Conservation (phyloP, 805 yeast genomes). For the Starmerella floricola region DNA sequence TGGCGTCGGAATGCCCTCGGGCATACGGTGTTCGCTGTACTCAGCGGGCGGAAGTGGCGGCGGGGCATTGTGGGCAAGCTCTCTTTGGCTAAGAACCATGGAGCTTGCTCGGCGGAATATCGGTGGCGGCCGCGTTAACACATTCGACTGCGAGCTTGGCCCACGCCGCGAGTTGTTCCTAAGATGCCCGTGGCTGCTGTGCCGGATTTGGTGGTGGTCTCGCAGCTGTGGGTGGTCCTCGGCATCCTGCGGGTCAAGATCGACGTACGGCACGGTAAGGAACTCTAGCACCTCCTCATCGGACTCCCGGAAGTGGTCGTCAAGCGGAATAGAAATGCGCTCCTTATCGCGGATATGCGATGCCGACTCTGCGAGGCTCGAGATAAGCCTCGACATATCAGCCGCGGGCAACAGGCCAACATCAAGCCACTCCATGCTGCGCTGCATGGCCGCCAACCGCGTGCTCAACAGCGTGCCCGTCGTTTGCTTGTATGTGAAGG, state of each 20-base stretch:
- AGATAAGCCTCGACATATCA: neutral
- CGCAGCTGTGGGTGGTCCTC: neutral
- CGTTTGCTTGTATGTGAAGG: conserved; percentile 20
- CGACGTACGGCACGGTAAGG: conserved; percentile 11
- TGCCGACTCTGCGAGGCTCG: neutral
- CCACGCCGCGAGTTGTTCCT: no score
- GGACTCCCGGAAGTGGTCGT: neutral
- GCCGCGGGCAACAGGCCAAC: neutral
- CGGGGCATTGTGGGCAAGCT: neutral
- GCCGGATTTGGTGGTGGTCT: no score
- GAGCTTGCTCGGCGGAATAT: conserved; percentile 14
- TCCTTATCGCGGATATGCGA: neutral
- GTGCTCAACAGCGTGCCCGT: conserved; percentile 16
- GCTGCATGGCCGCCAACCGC: conserved; percentile 20
- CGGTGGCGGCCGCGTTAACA: conserved; percentile 8
- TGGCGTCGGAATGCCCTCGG: conserved; percentile 35
- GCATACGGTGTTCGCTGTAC: no score
- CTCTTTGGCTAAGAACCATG: conserved; percentile 5
- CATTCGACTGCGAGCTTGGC: no score
- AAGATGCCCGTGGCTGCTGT: no score
- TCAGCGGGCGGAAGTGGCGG: neutral
- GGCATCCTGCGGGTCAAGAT: conserved; percentile 2
- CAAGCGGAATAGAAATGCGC: conserved; percentile 5
- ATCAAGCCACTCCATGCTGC: conserved; percentile 6
- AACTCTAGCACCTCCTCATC: conserved; percentile 11